phyloP scores from a whole-genome alignment of 1,284 basidiomycete species.

The Entoloma clypeatum region DNA sequence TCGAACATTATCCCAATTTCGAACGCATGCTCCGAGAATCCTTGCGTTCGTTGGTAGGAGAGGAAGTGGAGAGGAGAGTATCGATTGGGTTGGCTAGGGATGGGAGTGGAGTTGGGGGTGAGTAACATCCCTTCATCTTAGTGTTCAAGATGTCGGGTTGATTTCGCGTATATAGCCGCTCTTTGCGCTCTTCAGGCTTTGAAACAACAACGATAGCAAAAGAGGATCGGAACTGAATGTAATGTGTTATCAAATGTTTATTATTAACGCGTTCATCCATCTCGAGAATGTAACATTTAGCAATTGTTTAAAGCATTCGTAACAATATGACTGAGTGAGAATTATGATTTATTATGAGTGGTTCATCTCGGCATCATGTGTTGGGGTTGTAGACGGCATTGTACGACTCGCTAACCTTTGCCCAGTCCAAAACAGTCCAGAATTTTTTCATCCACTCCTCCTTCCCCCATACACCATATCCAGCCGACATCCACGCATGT shows the following conservation, averaged over 20 bases:
- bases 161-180: constrained; percentile 48
- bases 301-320: no score
- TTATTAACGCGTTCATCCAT: constrained; percentile 9
- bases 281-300: constrained; percentile 16
- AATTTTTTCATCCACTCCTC: constrained; percentile 87
- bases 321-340: no score
- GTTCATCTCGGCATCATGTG: no score
- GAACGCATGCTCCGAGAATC: constrained; percentile 72
- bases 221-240: neutral
- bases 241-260: neutral
- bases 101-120: constrained; percentile 94
- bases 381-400: neutral
- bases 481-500: constrained; percentile 86
- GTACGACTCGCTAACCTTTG: constrained; percentile 48
- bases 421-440: constrained; percentile 90
- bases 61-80: constrained; percentile 73
- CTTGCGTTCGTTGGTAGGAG: constrained; percentile 73
- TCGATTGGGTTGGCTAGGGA: constrained; percentile 94
- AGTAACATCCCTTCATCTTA: constrained; percentile 28
- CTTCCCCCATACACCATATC: constrained; percentile 93
- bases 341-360: no score
- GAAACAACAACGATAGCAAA: constrained; percentile 36
- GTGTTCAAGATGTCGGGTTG: constrained; percentile 5
- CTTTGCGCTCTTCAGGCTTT: constrained; percentile 69
- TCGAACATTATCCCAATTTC: constrained; percentile 89